A percentile compares a stretch with the other conserved stretches of the same genome.
These are phyloP conservation scores for Phytomonas sp. DNA, from an alignment of 208 protist species.

Conservation along the genomic window DNA sequence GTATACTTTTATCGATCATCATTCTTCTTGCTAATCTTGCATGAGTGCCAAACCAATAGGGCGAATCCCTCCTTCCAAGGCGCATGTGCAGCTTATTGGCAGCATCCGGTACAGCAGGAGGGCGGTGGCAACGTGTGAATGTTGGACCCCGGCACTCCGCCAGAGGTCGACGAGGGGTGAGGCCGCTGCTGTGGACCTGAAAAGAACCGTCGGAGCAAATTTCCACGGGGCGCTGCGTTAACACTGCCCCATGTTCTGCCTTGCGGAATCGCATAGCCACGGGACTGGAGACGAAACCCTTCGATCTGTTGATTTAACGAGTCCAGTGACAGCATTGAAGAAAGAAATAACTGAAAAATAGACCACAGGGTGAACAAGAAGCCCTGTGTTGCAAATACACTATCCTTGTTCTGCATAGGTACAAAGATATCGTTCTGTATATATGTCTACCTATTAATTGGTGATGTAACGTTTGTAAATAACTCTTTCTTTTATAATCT, in stretches of 20 bases:
- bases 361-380: neutral
- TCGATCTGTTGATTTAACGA: conserved; percentile 4
- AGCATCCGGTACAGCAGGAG: neutral
- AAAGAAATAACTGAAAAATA: neutral
- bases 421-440: neutral
- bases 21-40: neutral
- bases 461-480: neutral
- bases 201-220: neutral
- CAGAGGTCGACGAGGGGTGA: neutral
- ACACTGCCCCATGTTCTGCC: neutral
- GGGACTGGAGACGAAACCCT: neutral
- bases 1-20: neutral
- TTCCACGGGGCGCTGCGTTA: neutral
- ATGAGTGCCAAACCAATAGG: neutral
- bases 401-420: neutral
- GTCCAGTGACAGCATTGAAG: neutral
- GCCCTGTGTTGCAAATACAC: neutral
- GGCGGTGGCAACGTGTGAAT: neutral
- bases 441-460: neutral
- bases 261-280: neutral
- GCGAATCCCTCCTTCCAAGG: neutral
- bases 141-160: neutral
- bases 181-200: neutral
- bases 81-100: neutral
- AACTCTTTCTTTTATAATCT: neutral